Conservation (phyloP, 805 yeast genomes). For the Kodamaea neixiangensis region DNA sequence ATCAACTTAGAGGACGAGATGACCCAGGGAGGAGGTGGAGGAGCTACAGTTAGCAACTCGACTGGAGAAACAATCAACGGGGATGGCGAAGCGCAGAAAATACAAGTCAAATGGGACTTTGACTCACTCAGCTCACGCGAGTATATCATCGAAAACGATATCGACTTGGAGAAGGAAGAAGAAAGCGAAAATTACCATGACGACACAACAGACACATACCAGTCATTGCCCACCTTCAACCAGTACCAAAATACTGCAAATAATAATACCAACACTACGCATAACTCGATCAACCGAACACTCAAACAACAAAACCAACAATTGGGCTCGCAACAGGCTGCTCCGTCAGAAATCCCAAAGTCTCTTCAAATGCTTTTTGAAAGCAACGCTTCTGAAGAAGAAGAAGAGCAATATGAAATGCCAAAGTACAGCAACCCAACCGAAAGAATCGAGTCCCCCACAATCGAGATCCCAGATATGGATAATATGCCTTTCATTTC, state of each 20-base stretch:
- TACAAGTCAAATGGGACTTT: conserved; percentile 81
- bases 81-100: conserved; percentile 19
- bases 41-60: background rate
- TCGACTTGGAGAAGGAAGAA: conserved; percentile 38
- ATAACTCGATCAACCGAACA: conserved; percentile 15
- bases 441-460: conserved; percentile 53
- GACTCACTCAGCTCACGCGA: conserved; percentile 77
- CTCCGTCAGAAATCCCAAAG: conserved; percentile 59
- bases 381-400: conserved; percentile 29
- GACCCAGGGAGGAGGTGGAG: background rate
- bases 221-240: conserved; percentile 31
- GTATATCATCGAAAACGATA: conserved; percentile 71
- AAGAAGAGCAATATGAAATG: background rate
- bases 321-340: background rate
- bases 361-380: conserved; percentile 73
- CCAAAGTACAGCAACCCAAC: conserved; percentile 5
- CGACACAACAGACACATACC: conserved; percentile 20
- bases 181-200: conserved; percentile 23
- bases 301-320: conserved; percentile 9
- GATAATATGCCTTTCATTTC: conserved; percentile 37
- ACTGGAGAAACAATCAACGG: conserved; percentile 10
- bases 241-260: background rate
- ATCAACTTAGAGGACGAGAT: conserved; percentile 20
- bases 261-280: conserved; percentile 11
- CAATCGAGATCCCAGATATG: conserved; percentile 72